Evolutionary conservation across 768 basidiomycete species (phyloP), one percentile per base, ranked within the genome.

Genomic region (Rubroboletus satanas): DNA sequence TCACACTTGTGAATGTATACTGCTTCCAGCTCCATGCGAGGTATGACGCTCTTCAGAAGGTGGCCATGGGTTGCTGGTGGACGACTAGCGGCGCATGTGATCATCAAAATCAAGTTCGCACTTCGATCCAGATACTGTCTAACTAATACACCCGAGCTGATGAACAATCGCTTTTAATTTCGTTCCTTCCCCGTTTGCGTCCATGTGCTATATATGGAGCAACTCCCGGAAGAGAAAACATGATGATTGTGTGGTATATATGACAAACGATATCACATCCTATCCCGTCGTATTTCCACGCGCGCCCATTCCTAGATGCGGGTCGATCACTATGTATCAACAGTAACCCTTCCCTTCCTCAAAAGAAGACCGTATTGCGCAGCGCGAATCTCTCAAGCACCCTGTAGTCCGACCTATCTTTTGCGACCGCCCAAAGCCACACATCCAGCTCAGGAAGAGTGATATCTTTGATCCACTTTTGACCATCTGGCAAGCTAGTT

Each of bases 401-500:
- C 48, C 87, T 75, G 64, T 90, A 91, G 68, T 90, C 90, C 31
- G 71, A 60, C 58, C 88, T 75, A 61, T 90, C 89, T 66, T 93
- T 92, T 36, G 88, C 88, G 5, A 89, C 80, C 32, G 83, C 77
- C 88, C 90, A 90, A n/a, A 93, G 68, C 88, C 89, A 93, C 63
- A 79, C 80, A 63, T 92, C 86, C 55, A 92, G 57, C 43, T 82
- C 77, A 5, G 85, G 83, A 28, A 83, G 71, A 0, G 75, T 82
- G 35, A 93, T 74, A 4, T 74, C 71, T 51, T 72, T 78, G 59
- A 88, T 62, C 84, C 84, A 86, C 23, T 66, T 62, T 18, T 74
- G 59, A 35, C 66, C 73, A 32, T 62, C 62, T 5, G 60, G 60
- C 36, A 64, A 39, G 36, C 50, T 36, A n/a, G 58, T 50, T 38